phyloP scores from a whole-genome alignment of 2,329 filamentous ascomycete genomes.

The Trichoderma atrobrunneum region DNA sequence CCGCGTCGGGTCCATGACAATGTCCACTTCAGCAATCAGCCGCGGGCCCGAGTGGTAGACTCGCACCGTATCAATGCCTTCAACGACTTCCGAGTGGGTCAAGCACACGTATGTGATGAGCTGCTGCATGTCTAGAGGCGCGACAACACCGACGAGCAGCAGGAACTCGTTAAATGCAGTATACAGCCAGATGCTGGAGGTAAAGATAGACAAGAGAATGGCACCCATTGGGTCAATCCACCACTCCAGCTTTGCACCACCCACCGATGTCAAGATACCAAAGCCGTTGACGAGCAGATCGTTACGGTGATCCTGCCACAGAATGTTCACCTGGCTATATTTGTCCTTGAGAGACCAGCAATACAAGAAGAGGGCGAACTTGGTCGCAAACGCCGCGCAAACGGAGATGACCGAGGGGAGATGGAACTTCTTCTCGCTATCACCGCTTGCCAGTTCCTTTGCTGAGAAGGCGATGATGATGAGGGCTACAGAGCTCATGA shows the following conservation, averaged over 20 bases:
- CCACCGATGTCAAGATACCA: conserved; percentile 86
- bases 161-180: conserved; percentile 89
- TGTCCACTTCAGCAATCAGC: conserved; percentile 91
- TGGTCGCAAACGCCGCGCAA: conserved; percentile 77
- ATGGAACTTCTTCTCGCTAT: conserved; percentile 64
- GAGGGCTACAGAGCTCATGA: conserved; percentile 90
- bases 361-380: conserved; percentile 81
- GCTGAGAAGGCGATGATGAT: conserved; percentile 89
- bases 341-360: conserved; percentile 89
- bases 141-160: conserved; percentile 84
- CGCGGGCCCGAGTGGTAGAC: conserved; percentile 88
- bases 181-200: conserved; percentile 75
- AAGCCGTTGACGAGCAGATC: conserved; percentile 96
- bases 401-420: conserved; percentile 84
- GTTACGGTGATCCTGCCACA: conserved; percentile 97
- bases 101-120: conserved; percentile 90
- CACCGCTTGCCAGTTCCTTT: conserved; percentile 60
- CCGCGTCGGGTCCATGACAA: conserved; percentile 81
- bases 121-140: conserved; percentile 81
- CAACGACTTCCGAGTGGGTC: conserved; percentile 80
- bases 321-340: conserved; percentile 85
- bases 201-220: conserved; percentile 74
- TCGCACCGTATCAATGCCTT: conserved; percentile 89
- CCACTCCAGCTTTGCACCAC: conserved; percentile 83
- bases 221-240: conserved; percentile 95